Evolutionary conservation across 345 rosid species (phyloP).

Genomic region (Lumnitzera racemosa): DNA sequence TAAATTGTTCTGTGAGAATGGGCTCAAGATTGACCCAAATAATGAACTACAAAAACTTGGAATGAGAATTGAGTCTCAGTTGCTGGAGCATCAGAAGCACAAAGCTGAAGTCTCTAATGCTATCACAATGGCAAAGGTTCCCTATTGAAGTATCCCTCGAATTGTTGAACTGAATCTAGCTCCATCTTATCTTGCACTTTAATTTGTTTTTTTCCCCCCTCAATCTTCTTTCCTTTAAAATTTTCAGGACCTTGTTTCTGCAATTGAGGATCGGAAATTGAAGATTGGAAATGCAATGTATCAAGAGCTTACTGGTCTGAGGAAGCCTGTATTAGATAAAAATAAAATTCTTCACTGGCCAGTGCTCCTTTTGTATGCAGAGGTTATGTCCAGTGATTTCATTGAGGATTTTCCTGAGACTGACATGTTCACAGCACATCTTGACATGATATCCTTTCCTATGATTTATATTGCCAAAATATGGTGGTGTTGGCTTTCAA

Average conservation of each 20-base stretch:
- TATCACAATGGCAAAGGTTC: conserved; percentile 65
- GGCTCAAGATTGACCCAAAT: conserved; percentile 48
- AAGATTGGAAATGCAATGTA: conserved; percentile 76
- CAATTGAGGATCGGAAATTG: conserved; percentile 55
- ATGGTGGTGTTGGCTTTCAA: neutral
- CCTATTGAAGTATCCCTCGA: conserved; percentile 7
- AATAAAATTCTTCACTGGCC: conserved; percentile 85
- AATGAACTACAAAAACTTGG: conserved; percentile 65
- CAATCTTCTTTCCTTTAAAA: neutral
- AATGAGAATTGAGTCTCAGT: conserved; percentile 42
- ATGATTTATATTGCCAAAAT: neutral
- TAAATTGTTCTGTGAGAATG: conserved; percentile 39
- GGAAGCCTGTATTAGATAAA: conserved; percentile 65
- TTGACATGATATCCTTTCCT: conserved; percentile 77
- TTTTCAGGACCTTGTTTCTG: conserved; percentile 55
- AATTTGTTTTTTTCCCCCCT: conserved; percentile 1
- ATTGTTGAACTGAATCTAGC: conserved; percentile 1
- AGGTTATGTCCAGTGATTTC: conserved; percentile 88
- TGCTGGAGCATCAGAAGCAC: conserved; percentile 44
- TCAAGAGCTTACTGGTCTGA: conserved; percentile 66
- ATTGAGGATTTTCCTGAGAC: conserved; percentile 84
- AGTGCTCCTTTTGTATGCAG: conserved; percentile 78
- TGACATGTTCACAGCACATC: conserved; percentile 73
- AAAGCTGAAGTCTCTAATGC: conserved; percentile 57
- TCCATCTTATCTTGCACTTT: neutral